Conservation (phyloP, 1,284 basidiomycete genomes). For the Rhodotorula sp. region DNA sequence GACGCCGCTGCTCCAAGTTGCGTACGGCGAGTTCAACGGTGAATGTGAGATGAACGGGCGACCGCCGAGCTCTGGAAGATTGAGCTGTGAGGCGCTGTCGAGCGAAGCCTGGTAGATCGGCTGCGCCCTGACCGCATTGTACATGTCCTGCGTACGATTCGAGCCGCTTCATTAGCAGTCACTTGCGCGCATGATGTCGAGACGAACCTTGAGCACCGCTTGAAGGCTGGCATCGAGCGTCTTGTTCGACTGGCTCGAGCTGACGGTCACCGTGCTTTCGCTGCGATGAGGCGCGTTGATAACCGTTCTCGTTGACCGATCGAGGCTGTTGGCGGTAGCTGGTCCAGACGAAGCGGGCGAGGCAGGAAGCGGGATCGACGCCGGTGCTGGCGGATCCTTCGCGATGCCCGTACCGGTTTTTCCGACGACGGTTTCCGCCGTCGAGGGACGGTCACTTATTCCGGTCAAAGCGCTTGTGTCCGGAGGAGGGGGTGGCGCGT, state of each 20-base stretch:
- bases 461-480: neutral
- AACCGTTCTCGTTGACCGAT: no score
- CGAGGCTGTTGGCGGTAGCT: neutral
- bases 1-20: constrained; percentile 35
- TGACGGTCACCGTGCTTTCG: constrained; percentile 10
- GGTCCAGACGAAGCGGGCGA: constrained; percentile 1
- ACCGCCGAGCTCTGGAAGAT: neutral
- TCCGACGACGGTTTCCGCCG: neutral
- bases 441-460: no score
- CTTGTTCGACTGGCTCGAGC: constrained; percentile 52
- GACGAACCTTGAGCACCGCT: constrained; percentile 69
- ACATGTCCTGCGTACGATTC: constrained; percentile 67
- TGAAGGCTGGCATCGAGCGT: constrained; percentile 75
- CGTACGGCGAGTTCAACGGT: constrained; percentile 38
- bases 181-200: constrained; percentile 9
- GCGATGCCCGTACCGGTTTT: neutral
- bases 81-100: constrained; percentile 4
- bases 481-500: no score
- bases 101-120: constrained; percentile 77
- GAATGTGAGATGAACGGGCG: constrained; percentile 21
- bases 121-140: constrained; percentile 80
- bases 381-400: constrained; percentile 2
- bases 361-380: neutral
- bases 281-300: neutral
- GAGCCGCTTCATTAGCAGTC: neutral